Conservation (phyloP, 83 land plant genomes). For the Diphasiastrum complanatum region DNA sequence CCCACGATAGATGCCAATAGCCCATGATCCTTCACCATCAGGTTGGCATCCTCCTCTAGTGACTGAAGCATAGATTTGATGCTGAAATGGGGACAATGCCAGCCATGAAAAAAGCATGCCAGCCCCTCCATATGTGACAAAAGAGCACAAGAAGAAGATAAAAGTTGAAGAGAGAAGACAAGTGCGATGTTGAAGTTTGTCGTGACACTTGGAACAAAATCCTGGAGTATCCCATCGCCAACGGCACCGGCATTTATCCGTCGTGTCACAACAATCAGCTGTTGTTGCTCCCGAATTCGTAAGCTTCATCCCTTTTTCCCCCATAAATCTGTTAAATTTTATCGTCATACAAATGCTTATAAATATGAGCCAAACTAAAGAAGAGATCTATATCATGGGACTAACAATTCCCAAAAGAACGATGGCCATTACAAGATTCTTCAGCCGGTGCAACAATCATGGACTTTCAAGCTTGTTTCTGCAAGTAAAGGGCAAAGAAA, state of each 20-base stretch:
- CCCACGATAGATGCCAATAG: slow-evolving; percentile 71
- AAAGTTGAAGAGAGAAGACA: slow-evolving; percentile 34
- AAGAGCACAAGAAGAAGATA: slow-evolving; percentile 24
- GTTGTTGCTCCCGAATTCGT: slow-evolving; percentile 16
- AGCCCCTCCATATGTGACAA: slow-evolving; percentile 18
- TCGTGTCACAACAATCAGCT: slow-evolving; percentile 36
- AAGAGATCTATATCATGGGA: too few species aligned
- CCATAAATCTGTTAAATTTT: too few species aligned
- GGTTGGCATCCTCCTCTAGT: slow-evolving; percentile 57
- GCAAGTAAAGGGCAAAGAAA: too few species aligned
- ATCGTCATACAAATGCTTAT: too few species aligned
- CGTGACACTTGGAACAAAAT: slow-evolving; percentile 20
- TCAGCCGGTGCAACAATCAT: too few species aligned
- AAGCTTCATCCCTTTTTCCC: slow-evolving; percentile 6
- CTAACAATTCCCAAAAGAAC: too few species aligned
- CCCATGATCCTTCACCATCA: slow-evolving; percentile 84
- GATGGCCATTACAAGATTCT: too few species aligned
- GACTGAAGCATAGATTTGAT: slow-evolving; percentile 1
- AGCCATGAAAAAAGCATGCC: slow-evolving; percentile 39
- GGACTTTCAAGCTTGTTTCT: too few species aligned
- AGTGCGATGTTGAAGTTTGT: slow-evolving; percentile 18
- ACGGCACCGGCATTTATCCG: slow-evolving; percentile 39
- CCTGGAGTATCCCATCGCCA: slow-evolving; percentile 29
- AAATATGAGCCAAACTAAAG: too few species aligned
- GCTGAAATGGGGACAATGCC: slow-evolving; percentile 38